Percentiles rank a stretch among this genome's conserved stretches.
Evolutionary conservation across 2,329 filamentous ascomycete species (phyloP).

Genomic region (Hypoxylon sp.): DNA sequence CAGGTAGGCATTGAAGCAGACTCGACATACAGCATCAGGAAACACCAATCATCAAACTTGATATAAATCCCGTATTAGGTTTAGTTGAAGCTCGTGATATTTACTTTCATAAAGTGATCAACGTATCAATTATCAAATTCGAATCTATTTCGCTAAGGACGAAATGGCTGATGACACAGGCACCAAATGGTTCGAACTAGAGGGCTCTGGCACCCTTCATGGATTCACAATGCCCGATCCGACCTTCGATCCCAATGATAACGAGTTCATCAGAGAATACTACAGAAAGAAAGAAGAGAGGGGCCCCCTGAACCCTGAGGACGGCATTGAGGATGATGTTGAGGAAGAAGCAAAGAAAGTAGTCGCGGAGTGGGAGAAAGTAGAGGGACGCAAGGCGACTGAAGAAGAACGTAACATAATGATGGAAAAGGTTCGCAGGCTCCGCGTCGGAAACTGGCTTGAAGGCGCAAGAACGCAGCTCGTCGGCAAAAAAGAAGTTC

Average conservation of each 20-base stretch:
- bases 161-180: not conserved
- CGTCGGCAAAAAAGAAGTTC: constrained; percentile 32
- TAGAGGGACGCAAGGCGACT: not conserved
- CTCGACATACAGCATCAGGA: not conserved
- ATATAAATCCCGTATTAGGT: not conserved
- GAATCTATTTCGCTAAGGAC: not conserved
- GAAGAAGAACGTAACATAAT: constrained; percentile 38
- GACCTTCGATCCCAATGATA: constrained; percentile 36
- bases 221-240: constrained; percentile 36
- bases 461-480: constrained; percentile 38
- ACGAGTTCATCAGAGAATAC: constrained; percentile 5
- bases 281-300: constrained; percentile 10
- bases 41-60: not conserved
- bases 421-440: constrained; percentile 18
- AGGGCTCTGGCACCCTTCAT: not conserved
- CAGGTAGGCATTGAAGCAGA: not conserved
- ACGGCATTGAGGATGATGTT: constrained; percentile 34
- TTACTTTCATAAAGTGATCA: not conserved
- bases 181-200: not conserved
- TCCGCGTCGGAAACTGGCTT: constrained; percentile 44
- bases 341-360: constrained; percentile 38
- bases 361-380: constrained; percentile 34
- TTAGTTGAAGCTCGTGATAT: not conserved
- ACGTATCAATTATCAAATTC: not conserved
- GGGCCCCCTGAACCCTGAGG: not conserved